Evolutionary conservation across 495 filamentous ascomycete species (phyloP).

Genomic region (Xylaria flabelliformis): DNA sequence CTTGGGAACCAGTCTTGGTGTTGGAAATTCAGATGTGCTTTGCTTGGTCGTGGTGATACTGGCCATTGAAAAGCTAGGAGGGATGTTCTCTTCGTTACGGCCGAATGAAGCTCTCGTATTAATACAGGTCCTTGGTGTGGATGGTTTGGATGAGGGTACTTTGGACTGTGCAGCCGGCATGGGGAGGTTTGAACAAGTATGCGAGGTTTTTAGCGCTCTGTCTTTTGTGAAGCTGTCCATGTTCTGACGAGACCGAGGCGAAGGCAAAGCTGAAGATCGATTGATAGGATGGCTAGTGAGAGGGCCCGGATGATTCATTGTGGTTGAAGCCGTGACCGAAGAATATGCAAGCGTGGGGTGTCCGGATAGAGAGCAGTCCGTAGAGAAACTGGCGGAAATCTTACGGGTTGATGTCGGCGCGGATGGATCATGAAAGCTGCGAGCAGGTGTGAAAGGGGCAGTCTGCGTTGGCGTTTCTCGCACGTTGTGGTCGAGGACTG

Average conservation of each 20-base stretch:
- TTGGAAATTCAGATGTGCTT: constrained; percentile 4
- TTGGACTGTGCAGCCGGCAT: background rate
- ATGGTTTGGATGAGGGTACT: constrained; percentile 10
- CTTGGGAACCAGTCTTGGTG: constrained; percentile 3
- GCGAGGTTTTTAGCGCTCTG: constrained; percentile 16
- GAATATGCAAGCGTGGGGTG: constrained; percentile 26
- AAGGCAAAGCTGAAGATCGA: background rate
- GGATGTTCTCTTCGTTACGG: constrained; percentile 34
- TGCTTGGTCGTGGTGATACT: constrained; percentile 23
- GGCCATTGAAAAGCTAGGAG: constrained; percentile 22
- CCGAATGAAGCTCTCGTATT: constrained; percentile 4
- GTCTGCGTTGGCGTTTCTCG: background rate
- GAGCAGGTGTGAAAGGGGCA: constrained; percentile 20
- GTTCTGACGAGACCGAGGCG: constrained; percentile 13
- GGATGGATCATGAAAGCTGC: constrained; percentile 5
- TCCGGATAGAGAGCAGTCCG: constrained; percentile 23
- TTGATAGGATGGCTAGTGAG: constrained; percentile 25
- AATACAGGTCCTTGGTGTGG: background rate
- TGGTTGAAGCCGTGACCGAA: constrained; percentile 19
- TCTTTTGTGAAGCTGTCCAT: background rate
- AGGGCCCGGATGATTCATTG: constrained; percentile 20
- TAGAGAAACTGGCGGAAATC: constrained; percentile 30
- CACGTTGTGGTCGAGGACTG: background rate
- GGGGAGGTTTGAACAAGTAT: constrained; percentile 28
- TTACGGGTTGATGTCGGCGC: constrained; percentile 29